Base-by-base conservation (phyloP, 768 basidiomycete species). In the Roridomyces roridus region DNA sequence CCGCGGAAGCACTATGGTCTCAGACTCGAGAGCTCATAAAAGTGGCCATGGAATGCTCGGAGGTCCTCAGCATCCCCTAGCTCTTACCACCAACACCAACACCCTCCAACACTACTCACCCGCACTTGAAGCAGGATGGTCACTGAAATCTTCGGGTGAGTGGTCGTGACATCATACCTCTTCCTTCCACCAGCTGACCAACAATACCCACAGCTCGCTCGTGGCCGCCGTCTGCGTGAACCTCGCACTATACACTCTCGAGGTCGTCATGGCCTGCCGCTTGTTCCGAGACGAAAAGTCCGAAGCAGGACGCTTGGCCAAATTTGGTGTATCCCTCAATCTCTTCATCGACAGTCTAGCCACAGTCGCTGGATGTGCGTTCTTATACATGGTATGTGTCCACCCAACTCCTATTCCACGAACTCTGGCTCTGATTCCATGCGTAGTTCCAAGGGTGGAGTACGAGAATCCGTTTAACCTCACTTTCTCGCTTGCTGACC, bases 361-460 rank as follows among this genome's bases (percentile, higher is more conserved):
- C 34, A 52, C 60, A 23, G 9, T 48, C 11, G 21, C 23, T 10
- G 46, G 55, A 14, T 52, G 44, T 18, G 46, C 46, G 11, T 61
- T 61, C 41, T 46, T 61, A 40, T 57, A 37, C 46, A 48, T 40
- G 46, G 60, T 61, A 25, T 23, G 59, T 10, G 18, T 14, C 17
- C 9, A 4, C 23, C n/a, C 18, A 17, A 28, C 4, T n/a, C 2
- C n/a, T 26, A n/a, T n/a, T 14, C 11, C 4, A 25, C 18, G 17
- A 21, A 39, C n/a, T 29, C 1, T 21, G 5, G 21, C 17, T 15
- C 36, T 20, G 12, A 1, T 39, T 20, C 50, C 17, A 15, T 23
- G 20, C 31, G 21, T 11, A 47, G 49, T 51, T 46, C n/a, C 40
- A 61, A 18, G 50, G 50, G 8, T 61, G 60, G 60, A 55, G 55